phyloP scores from a whole-genome alignment of 139 green algal genomes.

The Micractinium sp. region DNA sequence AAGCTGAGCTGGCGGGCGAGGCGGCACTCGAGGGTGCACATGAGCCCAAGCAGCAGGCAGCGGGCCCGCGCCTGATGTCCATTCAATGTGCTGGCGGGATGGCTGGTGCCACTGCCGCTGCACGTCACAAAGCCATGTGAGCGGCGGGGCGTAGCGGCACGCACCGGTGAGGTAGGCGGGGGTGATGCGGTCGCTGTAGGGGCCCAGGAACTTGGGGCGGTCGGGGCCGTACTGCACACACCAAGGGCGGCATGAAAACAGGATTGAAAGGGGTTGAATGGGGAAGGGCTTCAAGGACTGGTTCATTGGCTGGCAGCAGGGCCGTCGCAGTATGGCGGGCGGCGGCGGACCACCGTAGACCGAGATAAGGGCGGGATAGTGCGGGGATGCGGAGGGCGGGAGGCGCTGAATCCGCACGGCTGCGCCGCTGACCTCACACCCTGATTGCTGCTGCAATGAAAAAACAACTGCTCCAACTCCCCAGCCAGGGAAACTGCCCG shows the following conservation, averaged over 20 bases:
- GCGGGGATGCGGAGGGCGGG: neutral
- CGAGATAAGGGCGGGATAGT: neutral
- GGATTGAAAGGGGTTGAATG: neutral
- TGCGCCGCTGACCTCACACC: neutral
- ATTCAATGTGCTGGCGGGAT: neutral
- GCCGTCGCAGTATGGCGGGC: neutral
- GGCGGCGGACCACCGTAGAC: too few relatives aligned
- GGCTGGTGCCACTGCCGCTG: neutral
- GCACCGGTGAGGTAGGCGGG: slow-evolving; percentile 71
- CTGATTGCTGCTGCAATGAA: neutral
- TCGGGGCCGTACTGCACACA: slow-evolving; percentile 77
- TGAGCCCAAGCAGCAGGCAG: neutral
- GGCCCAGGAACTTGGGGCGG: slow-evolving; percentile 88
- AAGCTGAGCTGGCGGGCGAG: neutral
- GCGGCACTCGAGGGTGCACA: neutral
- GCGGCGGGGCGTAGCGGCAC: slow-evolving; percentile 6
- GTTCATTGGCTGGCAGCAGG: neutral
- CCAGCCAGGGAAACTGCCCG: neutral
- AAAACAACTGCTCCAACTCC: neutral
- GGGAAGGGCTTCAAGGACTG: neutral
- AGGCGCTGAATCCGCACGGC: neutral
- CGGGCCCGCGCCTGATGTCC: too few relatives aligned
- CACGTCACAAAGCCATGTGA: neutral
- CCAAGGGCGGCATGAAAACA: too few relatives aligned
- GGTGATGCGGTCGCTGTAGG: slow-evolving; percentile 75